Evolutionary conservation across 2,329 filamentous ascomycete genomes (phyloP).

Genomic region (Blumeria graminis): DNA sequence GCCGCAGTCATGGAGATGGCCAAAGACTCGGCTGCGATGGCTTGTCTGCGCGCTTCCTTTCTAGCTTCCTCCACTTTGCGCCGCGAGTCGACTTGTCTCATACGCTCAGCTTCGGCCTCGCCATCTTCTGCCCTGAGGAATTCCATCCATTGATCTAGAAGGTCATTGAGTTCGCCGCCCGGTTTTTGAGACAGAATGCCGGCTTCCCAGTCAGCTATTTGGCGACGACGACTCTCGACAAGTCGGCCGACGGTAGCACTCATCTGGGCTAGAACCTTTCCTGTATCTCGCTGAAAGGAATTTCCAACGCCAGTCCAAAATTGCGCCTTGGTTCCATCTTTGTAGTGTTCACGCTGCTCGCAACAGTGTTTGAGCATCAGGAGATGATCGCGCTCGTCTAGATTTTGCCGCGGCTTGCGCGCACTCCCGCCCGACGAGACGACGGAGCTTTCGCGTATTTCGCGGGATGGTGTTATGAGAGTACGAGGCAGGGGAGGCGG

Average conservation of each 20-base stretch:
- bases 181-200: conserved; percentile 13
- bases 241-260: conserved; percentile 15
- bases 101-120: conserved; percentile 14
- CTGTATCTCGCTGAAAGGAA: conserved; percentile 13
- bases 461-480: conserved; percentile 13
- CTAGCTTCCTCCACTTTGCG: conserved; percentile 13
- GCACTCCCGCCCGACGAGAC: conserved; percentile 10
- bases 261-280: conserved; percentile 15
- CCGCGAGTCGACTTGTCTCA: conserved; percentile 14
- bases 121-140: conserved; percentile 14
- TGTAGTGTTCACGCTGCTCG: conserved; percentile 12
- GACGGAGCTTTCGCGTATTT: conserved; percentile 13
- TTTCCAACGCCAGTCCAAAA: conserved; percentile 14
- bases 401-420: conserved; percentile 15
- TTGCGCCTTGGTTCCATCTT: conserved; percentile 15
- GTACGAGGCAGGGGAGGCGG: conserved; percentile 12
- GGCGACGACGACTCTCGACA: conserved; percentile 12
- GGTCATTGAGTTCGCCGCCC: conserved; percentile 13
- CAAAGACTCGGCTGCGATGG: conserved; percentile 12
- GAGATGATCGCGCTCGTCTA: conserved; percentile 15
- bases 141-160: conserved; percentile 14
- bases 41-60: conserved; percentile 13
- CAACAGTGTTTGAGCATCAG: conserved; percentile 14
- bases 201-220: conserved; percentile 15
- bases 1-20: background rate